Base-by-base conservation (phyloP, 768 basidiomycete species). In the Stropharia rugosoannulata region DNA sequence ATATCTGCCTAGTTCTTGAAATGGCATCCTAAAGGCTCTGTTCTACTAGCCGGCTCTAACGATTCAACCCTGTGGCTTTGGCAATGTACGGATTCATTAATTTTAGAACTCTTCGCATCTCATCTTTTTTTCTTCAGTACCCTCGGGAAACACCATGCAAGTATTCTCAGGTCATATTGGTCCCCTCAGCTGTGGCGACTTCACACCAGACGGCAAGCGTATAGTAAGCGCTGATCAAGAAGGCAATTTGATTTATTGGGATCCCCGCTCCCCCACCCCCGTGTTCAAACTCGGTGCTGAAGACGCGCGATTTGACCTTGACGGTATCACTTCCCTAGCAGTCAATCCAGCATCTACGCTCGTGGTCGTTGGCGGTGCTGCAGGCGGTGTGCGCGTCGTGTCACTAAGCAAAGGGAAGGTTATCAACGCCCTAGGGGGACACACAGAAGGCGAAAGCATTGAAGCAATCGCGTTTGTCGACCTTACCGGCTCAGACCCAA, bases 61-160 rank as follows among this genome's bases (percentile, higher is more conserved):
- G 96, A 98, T 70, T 82, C 88, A 6, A 96, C 91, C 0, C 85
- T 94, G 22, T 99, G 97, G 97, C 75, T 99, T 60, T 99, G 95
- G 95, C 93, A 98, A 76, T 74, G 96, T 97, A 70, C 63, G 88
- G 73, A 16, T 51, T 32, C 19, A 19, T 1, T 32, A 27, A 45
- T 18, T 43, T 46, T 22, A 40, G 38, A 18, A 27, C 50, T 59
- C 2, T 12, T 44, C 49, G 4, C 39, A 18, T 27, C 19, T 27
- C 27, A 45, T 55, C 29, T 53, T 51, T 44, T 6, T 10, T 25
- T 27, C 7, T n/a, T 8, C 68, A 98, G 96, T 99, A 27, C 97
- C 97, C 2, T 90, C 89, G 5, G 97, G 97, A 41, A 90, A 84
- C 60, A 95, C 88, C 49, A 95, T 99, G 90, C 90, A 95, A 66